These are phyloP conservation scores for Chytriomyces sp. DNA, from an alignment of 192 early-diverging fungal genomes.

Conservation along the genomic window DNA sequence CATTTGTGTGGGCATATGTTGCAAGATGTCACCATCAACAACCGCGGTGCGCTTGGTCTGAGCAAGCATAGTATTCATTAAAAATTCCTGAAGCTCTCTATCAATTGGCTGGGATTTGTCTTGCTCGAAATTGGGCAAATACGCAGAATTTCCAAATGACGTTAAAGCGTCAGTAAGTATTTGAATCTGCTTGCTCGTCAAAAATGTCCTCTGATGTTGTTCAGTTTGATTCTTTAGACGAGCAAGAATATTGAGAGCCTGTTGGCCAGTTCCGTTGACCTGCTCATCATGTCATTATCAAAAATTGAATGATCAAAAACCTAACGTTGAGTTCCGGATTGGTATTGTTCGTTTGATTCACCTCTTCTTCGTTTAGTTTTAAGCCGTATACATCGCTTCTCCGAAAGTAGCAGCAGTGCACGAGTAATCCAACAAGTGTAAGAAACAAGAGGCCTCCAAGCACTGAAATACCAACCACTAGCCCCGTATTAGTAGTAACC, in stretches of 20 bases:
- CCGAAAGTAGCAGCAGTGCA: neutral
- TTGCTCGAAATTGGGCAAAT: slow-evolving; percentile 14
- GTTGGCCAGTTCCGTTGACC: slow-evolving; percentile 20
- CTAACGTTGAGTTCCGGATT: neutral
- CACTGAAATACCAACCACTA: neutral
- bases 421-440: neutral
- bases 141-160: slow-evolving; percentile 4
- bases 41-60: neutral
- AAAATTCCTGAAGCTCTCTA: slow-evolving; percentile 16
- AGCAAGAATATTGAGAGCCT: slow-evolving; percentile 14
- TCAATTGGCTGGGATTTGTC: neutral
- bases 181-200: slow-evolving; percentile 8
- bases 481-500: neutral
- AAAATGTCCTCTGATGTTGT: neutral
- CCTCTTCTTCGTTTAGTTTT: neutral
- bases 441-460: neutral
- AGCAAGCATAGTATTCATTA: slow-evolving; percentile 23
- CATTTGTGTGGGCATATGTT: no score
- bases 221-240: neutral
- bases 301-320: neutral
- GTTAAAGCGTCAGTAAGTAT: slow-evolving; percentile 23
- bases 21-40: neutral
- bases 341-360: neutral
- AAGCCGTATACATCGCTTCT: neutral
- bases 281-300: neutral